Conservation (phyloP, 331 rosid genomes). For the Quercus tomentella region DNA sequence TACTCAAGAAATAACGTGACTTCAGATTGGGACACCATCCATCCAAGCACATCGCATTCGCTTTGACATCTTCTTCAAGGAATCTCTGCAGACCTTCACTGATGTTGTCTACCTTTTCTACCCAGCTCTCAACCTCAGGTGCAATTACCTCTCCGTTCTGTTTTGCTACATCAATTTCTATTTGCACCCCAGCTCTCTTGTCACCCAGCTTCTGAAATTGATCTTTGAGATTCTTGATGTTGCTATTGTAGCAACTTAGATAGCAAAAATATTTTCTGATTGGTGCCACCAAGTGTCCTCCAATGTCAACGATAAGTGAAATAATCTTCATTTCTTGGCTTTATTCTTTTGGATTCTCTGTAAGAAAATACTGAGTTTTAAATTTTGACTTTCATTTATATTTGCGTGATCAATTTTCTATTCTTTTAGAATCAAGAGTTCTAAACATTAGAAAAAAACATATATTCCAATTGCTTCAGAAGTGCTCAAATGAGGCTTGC, state of each 20-base stretch:
- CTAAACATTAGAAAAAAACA: too few species aligned
- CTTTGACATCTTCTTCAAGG: not conserved
- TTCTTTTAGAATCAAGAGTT: too few species aligned
- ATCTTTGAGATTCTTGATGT: not conserved
- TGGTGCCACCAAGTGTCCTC: not conserved
- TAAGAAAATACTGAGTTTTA: too few species aligned
- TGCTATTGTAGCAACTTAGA: not conserved
- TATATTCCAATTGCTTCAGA: too few species aligned
- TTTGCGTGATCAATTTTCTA: too few species aligned
- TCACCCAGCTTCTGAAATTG: not conserved
- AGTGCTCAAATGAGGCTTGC: too few species aligned
- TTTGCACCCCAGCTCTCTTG: not conserved
- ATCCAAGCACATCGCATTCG: not conserved
- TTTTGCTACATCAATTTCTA: slow-evolving; percentile 5
- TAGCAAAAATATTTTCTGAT: not conserved
- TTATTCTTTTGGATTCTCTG: not conserved
- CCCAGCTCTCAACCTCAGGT: slow-evolving; percentile 12
- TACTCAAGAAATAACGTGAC: slow-evolving; percentile 17
- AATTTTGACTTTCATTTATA: too few species aligned
- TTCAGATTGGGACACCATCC: slow-evolving; percentile 22
- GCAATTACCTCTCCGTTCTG: not conserved
- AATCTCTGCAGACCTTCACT: not conserved
- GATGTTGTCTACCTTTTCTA: not conserved
- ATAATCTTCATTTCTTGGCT: not conserved
- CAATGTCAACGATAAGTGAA: not conserved